Evolutionary conservation across 2,329 filamentous ascomycete species (phyloP).

Genomic region (Pestalotiopsis sp.): DNA sequence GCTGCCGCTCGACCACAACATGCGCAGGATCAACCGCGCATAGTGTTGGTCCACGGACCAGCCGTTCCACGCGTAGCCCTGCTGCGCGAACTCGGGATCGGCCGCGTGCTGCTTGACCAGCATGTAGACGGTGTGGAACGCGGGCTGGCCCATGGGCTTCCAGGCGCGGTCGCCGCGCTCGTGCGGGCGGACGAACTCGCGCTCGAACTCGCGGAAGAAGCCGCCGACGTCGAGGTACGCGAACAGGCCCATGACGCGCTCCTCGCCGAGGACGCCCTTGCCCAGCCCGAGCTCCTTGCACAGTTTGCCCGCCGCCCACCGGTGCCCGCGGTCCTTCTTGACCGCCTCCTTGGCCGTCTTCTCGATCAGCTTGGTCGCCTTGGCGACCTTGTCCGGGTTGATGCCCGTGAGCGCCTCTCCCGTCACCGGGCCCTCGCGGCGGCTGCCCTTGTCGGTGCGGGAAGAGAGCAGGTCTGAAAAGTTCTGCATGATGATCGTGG

Average conservation of each 20-base stretch:
- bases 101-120: slow-evolving; percentile 13
- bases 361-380: neutral
- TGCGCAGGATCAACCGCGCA: slow-evolving; percentile 22
- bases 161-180: neutral
- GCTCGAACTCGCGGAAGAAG: slow-evolving; percentile 22
- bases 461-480: no score
- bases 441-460: no score
- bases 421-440: no score
- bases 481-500: no score
- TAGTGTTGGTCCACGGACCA: slow-evolving; percentile 24
- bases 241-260: slow-evolving; percentile 24
- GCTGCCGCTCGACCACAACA: slow-evolving; percentile 16
- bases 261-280: slow-evolving; percentile 1
- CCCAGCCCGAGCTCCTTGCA: slow-evolving; percentile 27
- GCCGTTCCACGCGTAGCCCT: neutral
- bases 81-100: slow-evolving; percentile 4
- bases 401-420: no score
- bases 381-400: neutral
- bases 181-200: slow-evolving; percentile 10
- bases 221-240: slow-evolving; percentile 18
- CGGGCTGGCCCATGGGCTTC: slow-evolving; percentile 22
- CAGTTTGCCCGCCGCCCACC: slow-evolving; percentile 22
- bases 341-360: neutral
- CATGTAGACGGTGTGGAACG: slow-evolving; percentile 18
- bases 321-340: slow-evolving; percentile 13